A percentile compares a stretch with the other conserved stretches of the same genome.
These are phyloP conservation scores for Candida tibetensis DNA, from an alignment of 805 yeast species.

Conservation along the genomic window DNA sequence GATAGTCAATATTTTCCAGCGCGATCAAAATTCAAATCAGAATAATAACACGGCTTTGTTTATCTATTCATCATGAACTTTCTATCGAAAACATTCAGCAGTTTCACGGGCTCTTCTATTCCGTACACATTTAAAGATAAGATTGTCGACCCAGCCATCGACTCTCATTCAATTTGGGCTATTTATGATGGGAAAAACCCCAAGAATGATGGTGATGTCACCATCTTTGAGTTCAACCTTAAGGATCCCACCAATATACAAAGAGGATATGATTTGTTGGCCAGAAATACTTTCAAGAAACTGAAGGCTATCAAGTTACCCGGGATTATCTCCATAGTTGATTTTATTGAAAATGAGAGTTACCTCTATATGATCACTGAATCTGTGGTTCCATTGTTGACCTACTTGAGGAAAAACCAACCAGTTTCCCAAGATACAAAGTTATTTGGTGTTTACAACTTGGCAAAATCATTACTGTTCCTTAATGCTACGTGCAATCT, in stretches of 20 bases:
- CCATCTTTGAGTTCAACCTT: conserved; percentile 65
- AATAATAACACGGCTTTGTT: no score
- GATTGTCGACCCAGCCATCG: conserved; percentile 28
- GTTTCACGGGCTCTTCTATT: conserved; percentile 54
- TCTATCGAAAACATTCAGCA: conserved; percentile 58
- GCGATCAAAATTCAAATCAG: no score
- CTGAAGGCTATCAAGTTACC: conserved; percentile 64
- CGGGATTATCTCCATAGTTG: conserved; percentile 61
- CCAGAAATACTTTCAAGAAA: conserved; percentile 38
- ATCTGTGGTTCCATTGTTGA: conserved; percentile 52
- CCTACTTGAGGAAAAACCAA: conserved; percentile 31
- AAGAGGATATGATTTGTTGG: conserved; percentile 26
- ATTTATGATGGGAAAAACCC: conserved; percentile 57
- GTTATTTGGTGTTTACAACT: conserved; percentile 53
- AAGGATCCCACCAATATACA: conserved; percentile 32
- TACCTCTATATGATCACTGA: conserved; percentile 65
- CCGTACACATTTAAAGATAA: conserved; percentile 57
- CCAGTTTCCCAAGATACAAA: conserved; percentile 34
- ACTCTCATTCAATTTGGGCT: conserved; percentile 53
- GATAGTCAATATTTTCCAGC: no score
- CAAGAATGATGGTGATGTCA: conserved; percentile 51
- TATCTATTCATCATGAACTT: conserved; percentile 58
- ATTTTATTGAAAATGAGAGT: conserved; percentile 60
- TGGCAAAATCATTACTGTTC: conserved; percentile 53
- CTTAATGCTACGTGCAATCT: conserved; percentile 57